Base-by-base conservation (phyloP, 352 stramenopile species). In the Pythium rishiriense region DNA sequence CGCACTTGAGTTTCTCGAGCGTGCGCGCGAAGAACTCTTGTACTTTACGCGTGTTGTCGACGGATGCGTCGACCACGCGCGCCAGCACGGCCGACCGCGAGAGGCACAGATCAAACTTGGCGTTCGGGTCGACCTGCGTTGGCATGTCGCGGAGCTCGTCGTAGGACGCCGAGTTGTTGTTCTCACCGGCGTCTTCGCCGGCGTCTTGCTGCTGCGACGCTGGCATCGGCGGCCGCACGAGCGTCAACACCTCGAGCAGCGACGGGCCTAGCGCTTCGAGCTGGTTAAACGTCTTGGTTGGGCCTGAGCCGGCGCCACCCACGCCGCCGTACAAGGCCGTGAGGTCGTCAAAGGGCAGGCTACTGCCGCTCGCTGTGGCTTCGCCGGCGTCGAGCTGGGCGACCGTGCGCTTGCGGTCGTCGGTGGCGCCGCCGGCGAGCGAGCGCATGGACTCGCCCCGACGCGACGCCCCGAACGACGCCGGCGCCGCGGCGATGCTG, bases 1-100 rank as follows among this genome's bases (percentile, higher is more conserved):
- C 78, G 46, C 75, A 82, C 59, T 87, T 55, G 22, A 91, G 61
- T 42, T 72, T 81, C 45, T 77, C 77, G 35, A 91, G 62, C 42
- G 80, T 63, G 39, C 81, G 79, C 24, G 74, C 72, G 39, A 91
- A 89, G 50, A 81, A 85, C 48, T 91, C 82, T 64, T 91, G 80
- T 21, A 79, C 73, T 37, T 83, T 77, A 22, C 79, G 73, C 10
- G 75, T 62, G 46, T 85, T 85, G 65, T 88, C 82, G 15, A 72
- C 58, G 0, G 66, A 73, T 15, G 66, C 35, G 29, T 86, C 73
- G 0, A 66, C 57, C 19, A 87, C 37, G 43, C 72, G 75, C 15
- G 72, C 79, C 4, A 89, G 45, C 1, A 89, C 47, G 2, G 64
- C 74, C 0, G 78, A 88, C 1, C 82, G 74, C 11, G 79, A 83